Evolutionary conservation across 768 basidiomycete species (phyloP).

Genomic region (Cystobasidium onofrii): DNA sequence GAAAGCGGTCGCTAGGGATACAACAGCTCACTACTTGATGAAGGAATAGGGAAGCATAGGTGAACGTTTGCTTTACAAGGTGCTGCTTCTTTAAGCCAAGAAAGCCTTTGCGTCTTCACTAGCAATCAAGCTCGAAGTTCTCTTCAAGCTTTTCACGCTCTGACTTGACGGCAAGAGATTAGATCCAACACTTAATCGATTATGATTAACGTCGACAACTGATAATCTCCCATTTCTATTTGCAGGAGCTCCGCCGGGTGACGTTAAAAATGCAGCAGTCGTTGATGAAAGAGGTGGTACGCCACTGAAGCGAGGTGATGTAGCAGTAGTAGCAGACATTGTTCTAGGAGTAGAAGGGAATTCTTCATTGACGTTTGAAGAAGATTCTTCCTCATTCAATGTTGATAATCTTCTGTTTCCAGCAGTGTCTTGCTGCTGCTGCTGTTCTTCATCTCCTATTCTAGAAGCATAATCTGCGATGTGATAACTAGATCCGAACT

Average conservation of each 20-base stretch:
- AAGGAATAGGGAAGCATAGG: background rate
- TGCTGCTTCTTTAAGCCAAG: background rate
- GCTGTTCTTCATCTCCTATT: background rate
- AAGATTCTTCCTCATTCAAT: slow-evolving; percentile 22
- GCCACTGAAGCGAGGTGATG: background rate
- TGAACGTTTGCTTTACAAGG: background rate
- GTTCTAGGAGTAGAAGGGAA: slow-evolving; percentile 28
- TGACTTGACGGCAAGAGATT: background rate
- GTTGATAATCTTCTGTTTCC: background rate
- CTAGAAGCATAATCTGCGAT: slow-evolving; percentile 29
- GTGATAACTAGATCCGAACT: slow-evolving; percentile 21
- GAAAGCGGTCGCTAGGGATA: too few species aligned
- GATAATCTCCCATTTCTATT: background rate
- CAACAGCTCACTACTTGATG: too few species aligned
- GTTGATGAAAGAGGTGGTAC: background rate
- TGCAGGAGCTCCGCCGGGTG: too few species aligned
- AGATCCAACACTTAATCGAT: background rate
- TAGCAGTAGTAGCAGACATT: background rate
- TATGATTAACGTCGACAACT: background rate
- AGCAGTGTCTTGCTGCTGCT: background rate
- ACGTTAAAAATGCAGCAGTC: background rate
- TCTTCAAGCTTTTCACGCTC: slow-evolving; percentile 5
- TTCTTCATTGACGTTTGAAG: background rate
- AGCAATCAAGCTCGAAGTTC: slow-evolving; percentile 15
- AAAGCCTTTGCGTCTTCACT: slow-evolving; percentile 23